A percentile compares a stretch with the other conserved stretches of the same genome.
Evolutionary conservation across 2,329 filamentous ascomycete genomes (phyloP).

Genomic region (Cordyceps cicadae): DNA sequence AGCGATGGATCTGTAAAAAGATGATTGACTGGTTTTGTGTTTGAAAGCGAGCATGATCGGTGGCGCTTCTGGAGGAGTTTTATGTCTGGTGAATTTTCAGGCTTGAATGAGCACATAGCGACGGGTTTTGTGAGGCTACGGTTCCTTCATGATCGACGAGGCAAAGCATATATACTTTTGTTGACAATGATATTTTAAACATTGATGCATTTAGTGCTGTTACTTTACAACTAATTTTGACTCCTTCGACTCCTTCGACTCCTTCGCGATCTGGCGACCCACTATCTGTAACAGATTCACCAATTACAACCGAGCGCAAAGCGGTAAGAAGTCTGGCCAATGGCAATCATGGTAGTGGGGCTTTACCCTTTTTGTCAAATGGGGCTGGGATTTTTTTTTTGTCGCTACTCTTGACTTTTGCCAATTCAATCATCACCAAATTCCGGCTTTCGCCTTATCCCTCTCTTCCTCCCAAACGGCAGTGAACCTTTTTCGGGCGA

Average conservation of each 20-base stretch:
- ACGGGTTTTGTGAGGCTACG: not conserved
- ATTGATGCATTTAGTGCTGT: too few species aligned
- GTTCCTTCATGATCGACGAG: slow-evolving; percentile 4
- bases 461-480: slow-evolving; percentile 28
- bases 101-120: slow-evolving; percentile 2
- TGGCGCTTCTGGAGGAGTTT: not conserved
- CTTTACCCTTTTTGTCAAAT: not conserved
- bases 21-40: not conserved
- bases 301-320: not conserved
- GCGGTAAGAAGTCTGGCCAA: slow-evolving; percentile 6
- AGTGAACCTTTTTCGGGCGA: slow-evolving; percentile 46
- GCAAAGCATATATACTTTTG: slow-evolving; percentile 1
- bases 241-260: too few species aligned
- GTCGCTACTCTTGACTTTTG: not conserved
- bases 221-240: not conserved
- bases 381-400: slow-evolving; percentile 12
- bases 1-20: slow-evolving; percentile 35
- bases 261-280: too few species aligned
- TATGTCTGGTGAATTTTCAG: not conserved
- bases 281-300: not conserved
- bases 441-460: slow-evolving; percentile 1
- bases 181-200: not conserved
- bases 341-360: not conserved
- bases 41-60: not conserved
- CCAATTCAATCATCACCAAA: slow-evolving; percentile 9